Evolutionary conservation across 2,329 filamentous ascomycete genomes (phyloP).

Genomic region (Magnaporthiopsis incrustans): DNA sequence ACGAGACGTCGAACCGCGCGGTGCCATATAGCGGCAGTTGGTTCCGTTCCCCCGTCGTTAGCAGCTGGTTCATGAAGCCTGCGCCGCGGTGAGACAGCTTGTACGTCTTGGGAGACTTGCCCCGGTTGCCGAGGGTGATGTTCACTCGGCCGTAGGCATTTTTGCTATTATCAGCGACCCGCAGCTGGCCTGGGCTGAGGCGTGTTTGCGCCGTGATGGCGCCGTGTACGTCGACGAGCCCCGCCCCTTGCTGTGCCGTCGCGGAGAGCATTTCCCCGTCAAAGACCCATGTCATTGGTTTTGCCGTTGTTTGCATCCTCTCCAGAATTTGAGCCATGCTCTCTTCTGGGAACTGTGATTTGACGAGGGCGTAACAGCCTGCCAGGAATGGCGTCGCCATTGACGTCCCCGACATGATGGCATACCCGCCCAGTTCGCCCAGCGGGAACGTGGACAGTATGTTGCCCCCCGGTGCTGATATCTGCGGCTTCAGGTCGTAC

Average conservation of each 20-base stretch:
- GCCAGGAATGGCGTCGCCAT: slow-evolving; percentile 28
- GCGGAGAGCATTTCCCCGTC: slow-evolving; percentile 20
- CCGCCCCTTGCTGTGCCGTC: slow-evolving; percentile 25
- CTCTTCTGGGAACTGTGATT: slow-evolving; percentile 21
- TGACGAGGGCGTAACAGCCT: slow-evolving; percentile 26
- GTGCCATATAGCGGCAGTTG: slow-evolving; percentile 17
- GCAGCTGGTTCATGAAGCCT: slow-evolving; percentile 16
- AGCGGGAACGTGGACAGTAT: slow-evolving; percentile 27
- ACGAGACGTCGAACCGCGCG: slow-evolving; percentile 11
- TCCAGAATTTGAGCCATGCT: slow-evolving; percentile 20
- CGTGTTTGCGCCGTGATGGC: slow-evolving; percentile 18
- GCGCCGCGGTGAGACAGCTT: slow-evolving; percentile 16
- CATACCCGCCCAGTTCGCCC: slow-evolving; percentile 21
- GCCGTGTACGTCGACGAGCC: slow-evolving; percentile 23
- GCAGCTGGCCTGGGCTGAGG: slow-evolving; percentile 18
- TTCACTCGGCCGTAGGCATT: slow-evolving; percentile 13
- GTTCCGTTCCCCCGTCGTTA: slow-evolving; percentile 11
- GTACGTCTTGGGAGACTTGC: slow-evolving; percentile 14
- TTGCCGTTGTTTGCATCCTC: slow-evolving; percentile 22
- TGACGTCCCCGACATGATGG: slow-evolving; percentile 26
- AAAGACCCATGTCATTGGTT: slow-evolving; percentile 18
- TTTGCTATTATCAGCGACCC: slow-evolving; percentile 12
- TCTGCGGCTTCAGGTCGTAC: slow-evolving; percentile 21
- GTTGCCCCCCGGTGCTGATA: slow-evolving; percentile 25
- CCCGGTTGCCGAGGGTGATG: slow-evolving; percentile 19